Conservation (phyloP, 164 flowering plant genomes). For the Kingdonia uniflora region DNA sequence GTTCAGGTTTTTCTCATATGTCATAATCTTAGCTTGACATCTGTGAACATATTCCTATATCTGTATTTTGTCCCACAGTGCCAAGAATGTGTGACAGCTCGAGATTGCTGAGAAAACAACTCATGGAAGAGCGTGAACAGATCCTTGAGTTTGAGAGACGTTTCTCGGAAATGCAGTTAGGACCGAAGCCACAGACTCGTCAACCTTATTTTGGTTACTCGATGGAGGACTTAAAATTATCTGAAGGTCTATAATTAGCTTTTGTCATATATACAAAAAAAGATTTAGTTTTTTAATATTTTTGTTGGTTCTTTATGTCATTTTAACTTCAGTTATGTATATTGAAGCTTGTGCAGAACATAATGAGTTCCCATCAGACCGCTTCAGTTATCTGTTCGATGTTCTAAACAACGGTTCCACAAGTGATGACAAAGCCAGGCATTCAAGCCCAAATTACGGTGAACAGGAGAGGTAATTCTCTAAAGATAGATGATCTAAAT, state of each 20-base stretch:
- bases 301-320: not conserved
- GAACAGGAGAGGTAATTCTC: constrained; percentile 40
- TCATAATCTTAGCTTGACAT: too few relatives aligned
- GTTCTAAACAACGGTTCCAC: constrained; percentile 32
- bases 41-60: too few relatives aligned
- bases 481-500: too few relatives aligned
- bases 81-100: constrained; percentile 36
- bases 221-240: constrained; percentile 29
- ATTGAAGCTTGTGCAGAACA: constrained; percentile 19
- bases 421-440: constrained; percentile 26
- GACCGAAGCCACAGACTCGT: constrained; percentile 21
- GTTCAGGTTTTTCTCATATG: too few relatives aligned
- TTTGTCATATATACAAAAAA: not conserved
- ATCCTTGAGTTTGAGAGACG: constrained; percentile 47
- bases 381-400: constrained; percentile 27
- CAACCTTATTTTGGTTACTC: constrained; percentile 32
- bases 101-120: constrained; percentile 37
- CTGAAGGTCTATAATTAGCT: constrained; percentile 27
- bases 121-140: constrained; percentile 51
- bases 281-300: not conserved
- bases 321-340: not conserved
- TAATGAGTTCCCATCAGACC: constrained; percentile 24
- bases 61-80: constrained; percentile 19
- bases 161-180: constrained; percentile 33
- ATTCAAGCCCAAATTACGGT: constrained; percentile 19